A percentile compares a stretch with the other conserved stretches of the same genome.
phyloP scores from a whole-genome alignment of 805 yeast genomes.

The Candida sanyiensis region DNA sequence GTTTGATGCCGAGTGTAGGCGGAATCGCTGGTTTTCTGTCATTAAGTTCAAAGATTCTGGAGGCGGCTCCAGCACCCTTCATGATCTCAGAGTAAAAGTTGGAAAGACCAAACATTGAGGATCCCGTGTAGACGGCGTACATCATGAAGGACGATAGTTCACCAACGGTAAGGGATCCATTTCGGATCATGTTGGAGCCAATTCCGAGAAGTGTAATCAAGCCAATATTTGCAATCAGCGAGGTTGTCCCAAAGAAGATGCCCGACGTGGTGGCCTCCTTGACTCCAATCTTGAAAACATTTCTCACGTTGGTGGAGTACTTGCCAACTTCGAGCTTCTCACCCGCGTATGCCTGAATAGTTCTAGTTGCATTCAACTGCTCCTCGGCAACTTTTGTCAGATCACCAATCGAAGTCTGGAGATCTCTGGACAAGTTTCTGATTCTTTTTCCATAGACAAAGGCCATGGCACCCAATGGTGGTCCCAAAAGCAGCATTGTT shows the following conservation, averaged over 20 bases:
- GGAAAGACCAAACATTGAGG: constrained; percentile 87
- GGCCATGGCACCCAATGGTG: constrained; percentile 78
- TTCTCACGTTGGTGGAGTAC: constrained; percentile 66
- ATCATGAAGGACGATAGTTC: constrained; percentile 89
- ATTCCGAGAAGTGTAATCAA: constrained; percentile 69
- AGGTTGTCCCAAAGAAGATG: constrained; percentile 69
- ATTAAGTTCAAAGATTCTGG: constrained; percentile 80
- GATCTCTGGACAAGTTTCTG: constrained; percentile 62
- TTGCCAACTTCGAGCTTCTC: constrained; percentile 72
- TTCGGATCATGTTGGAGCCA: constrained; percentile 77
- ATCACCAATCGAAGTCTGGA: constrained; percentile 80
- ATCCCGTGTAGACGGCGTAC: constrained; percentile 91
- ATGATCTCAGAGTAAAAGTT: constrained; percentile 88
- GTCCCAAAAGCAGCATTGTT: constrained; percentile 73
- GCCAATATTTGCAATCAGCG: constrained; percentile 77
- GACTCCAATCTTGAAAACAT: constrained; percentile 61
- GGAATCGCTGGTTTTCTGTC: constrained; percentile 71
- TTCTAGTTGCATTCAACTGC: constrained; percentile 74
- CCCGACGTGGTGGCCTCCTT: constrained; percentile 79
- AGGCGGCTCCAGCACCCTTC: constrained; percentile 97
- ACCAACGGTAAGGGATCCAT: constrained; percentile 76
- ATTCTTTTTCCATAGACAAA: constrained; percentile 77
- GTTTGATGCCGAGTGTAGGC: constrained; percentile 54
- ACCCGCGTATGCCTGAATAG: constrained; percentile 88
- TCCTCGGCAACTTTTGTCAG: constrained; percentile 90